Conservation (phyloP, 2,329 filamentous ascomycete genomes). For the Plectosphaerella sp. region DNA sequence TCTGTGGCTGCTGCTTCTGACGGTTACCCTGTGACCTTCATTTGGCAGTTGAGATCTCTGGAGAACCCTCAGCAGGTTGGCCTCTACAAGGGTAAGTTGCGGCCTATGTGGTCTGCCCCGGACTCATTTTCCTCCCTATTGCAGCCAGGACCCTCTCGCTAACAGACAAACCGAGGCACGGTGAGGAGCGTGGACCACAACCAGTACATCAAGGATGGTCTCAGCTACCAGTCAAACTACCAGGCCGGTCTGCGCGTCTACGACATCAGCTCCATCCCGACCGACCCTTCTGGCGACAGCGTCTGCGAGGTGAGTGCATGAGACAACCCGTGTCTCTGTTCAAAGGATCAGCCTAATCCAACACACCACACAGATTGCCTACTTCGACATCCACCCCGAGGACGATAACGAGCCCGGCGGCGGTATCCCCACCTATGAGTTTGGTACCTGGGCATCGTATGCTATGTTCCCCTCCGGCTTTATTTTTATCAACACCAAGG, state of each 20-base stretch:
- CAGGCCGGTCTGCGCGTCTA: constrained; percentile 30
- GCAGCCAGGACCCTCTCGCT: constrained; percentile 23
- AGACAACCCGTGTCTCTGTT: neutral
- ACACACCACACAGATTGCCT: constrained; percentile 6
- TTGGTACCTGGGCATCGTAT: constrained; percentile 8
- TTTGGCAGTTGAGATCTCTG: constrained; percentile 37
- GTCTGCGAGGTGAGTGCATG: constrained; percentile 30
- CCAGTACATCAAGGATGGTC: constrained; percentile 33
- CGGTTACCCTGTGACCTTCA: constrained; percentile 38
- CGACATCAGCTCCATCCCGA: constrained; percentile 25
- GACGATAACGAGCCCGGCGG: constrained; percentile 10
- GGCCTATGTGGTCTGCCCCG: neutral
- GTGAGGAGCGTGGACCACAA: constrained; percentile 17
- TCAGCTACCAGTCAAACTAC: constrained; percentile 39
- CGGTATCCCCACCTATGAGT: constrained; percentile 6
- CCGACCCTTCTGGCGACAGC: constrained; percentile 36
- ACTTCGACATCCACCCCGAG: constrained; percentile 12
- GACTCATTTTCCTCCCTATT: neutral
- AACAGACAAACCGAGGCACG: constrained; percentile 29
- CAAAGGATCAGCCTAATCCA: neutral
- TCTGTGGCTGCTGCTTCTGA: constrained; percentile 28
- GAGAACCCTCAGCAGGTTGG: constrained; percentile 32
- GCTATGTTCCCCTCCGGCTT: constrained; percentile 7
- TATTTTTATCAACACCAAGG: constrained; percentile 11
- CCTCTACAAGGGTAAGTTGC: constrained; percentile 24